Conservation (phyloP, 2,329 filamentous ascomycete genomes). For the Fusarium temperatum region DNA sequence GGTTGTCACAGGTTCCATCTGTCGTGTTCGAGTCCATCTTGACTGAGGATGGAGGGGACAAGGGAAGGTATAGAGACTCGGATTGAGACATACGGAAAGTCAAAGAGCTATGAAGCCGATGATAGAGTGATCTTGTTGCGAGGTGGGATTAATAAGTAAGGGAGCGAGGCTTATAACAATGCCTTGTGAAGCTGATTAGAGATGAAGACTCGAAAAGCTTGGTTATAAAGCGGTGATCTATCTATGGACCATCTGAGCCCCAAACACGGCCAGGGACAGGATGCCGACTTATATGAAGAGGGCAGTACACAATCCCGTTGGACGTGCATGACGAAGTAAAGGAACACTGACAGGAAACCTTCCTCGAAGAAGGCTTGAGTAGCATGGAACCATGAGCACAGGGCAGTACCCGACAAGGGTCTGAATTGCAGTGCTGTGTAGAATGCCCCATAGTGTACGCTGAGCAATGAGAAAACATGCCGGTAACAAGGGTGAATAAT, state of each 20-base stretch:
- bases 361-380: conserved; percentile 42
- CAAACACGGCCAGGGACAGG: conserved; percentile 43
- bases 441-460: conserved; percentile 33
- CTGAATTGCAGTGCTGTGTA: conserved; percentile 35
- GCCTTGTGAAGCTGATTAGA: conserved; percentile 33
- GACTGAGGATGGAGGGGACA: conserved; percentile 42
- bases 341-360: conserved; percentile 40
- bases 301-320: conserved; percentile 39
- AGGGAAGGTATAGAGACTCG: conserved; percentile 41
- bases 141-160: conserved; percentile 33
- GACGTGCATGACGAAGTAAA: conserved; percentile 44
- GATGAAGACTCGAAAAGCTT: conserved; percentile 34
- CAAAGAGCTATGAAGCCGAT: conserved; percentile 29
- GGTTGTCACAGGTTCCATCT: conserved; percentile 42
- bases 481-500: conserved; percentile 34
- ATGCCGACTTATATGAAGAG: conserved; percentile 46
- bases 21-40: conserved; percentile 42
- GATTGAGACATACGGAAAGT: conserved; percentile 45
- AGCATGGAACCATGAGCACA: conserved; percentile 39
- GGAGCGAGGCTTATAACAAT: conserved; percentile 34
- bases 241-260: conserved; percentile 46
- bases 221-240: conserved; percentile 40
- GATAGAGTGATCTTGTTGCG: conserved; percentile 30
- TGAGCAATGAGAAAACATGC: conserved; percentile 39
- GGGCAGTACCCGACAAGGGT: conserved; percentile 38